Base-by-base conservation (phyloP, 179 eudicot genomes). In the Heliamphora pulchella region DNA sequence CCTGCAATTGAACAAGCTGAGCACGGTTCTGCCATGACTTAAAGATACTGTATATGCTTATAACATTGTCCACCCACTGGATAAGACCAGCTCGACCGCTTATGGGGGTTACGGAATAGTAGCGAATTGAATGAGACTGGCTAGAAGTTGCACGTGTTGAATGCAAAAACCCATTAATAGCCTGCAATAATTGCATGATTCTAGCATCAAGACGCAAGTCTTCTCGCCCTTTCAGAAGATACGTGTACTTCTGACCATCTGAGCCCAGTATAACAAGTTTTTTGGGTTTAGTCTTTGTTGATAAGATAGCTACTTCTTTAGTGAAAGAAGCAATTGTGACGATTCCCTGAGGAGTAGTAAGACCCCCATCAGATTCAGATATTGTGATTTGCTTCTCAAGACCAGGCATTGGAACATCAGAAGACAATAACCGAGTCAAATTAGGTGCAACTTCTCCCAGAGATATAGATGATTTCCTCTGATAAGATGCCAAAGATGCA, bases 141-240 rank as follows among this genome's bases (percentile, higher is more conserved):
- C 85, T 79, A 82, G 87, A 83, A 83, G 90, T 92, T 75, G 87
- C 93, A 71, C 90, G 71, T 86, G 87, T 84, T 74, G 97, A 89
- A 83, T 89, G 91, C 83, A 97, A 88, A 86, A 93, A 87, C 78
- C 89, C 90, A 84, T 92, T 94, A 41, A 90, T 86, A 78, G 97
- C 94, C 87, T 93, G 97, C 87, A 97, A 83, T 75, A 97, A 90
- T 85, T 97, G 99, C 99, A 97, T 97, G 86, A 97, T 92, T 89
- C 99, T 91, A 70, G 99, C 99, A 87, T 97, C 99, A 83, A 97
- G 99, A 73, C 99, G 98, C 74, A 97, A 87, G 89, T 97, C 99
- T 86, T 97, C 99, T 81, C 99, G 89, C 69, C 99, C 99, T 87
- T 97, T 97, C 57, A 97, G 82, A 58, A 97, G 97, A 91, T 94